Base-by-base conservation (phyloP, 495 filamentous ascomycete genomes). In the Tetracladium marchalianum region DNA sequence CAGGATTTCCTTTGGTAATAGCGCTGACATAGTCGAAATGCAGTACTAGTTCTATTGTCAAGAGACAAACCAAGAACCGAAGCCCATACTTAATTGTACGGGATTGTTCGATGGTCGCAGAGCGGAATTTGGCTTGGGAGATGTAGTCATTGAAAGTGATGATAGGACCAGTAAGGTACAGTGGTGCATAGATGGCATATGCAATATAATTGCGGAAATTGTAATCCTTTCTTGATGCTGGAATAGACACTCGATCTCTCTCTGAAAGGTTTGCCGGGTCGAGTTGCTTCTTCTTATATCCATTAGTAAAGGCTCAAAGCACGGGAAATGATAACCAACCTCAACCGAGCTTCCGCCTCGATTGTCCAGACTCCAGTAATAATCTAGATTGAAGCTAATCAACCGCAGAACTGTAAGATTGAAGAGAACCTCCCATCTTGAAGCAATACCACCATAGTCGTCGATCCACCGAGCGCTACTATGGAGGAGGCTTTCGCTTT, bases 91-190 rank as follows among this genome's bases (percentile, higher is more conserved):
- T 70, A 34, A 81, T 54, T 11, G 80, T 95, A 44, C 87, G 83
- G 1, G 69, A 56, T 2, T 60, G 55, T 18, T 76, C 81, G 51
- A 93, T 78, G 33, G 71, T 85, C 15, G 80, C 71, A 1, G 86
- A 63, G 9, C 76, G 75, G 61, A 90, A 84, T 51, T 86, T 66
- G 27, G 51, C 41, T 61, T 99, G 92, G 12, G 89, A 87, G 43
- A 95, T 84, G 68, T 93, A 96, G 67, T 97, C 92, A 65, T 99
- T 99, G 71, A 97, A 99, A 19, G 89, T 96, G 44, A 97, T 54
- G 55, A 99, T 94, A 6, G 92, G 92, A 0, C 92, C 92, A 0
- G 90, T 75, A 22, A 99, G 73, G 60, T 95, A 99, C 1, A 99
- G 73, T 0, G 92, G 93, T 0, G 89, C 84, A 63, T 99, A 99